Conservation (phyloP, 768 basidiomycete genomes). For the Crassisporium funariophilum region DNA sequence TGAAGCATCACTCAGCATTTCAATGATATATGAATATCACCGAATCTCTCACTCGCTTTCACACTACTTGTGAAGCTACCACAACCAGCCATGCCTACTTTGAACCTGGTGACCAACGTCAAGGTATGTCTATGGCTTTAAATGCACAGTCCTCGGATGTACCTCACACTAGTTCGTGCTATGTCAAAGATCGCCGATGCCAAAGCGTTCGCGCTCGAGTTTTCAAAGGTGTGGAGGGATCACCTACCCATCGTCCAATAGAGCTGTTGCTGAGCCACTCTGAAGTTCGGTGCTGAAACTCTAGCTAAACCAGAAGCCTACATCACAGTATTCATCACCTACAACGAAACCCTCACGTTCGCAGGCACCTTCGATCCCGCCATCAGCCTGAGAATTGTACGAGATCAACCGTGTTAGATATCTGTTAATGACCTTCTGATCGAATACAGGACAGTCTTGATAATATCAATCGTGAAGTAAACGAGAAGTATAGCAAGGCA, state of each 20-base stretch:
- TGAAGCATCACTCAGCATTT: no score
- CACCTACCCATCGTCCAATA: not conserved
- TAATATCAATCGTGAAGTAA: constrained; percentile 49
- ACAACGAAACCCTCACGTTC: constrained; percentile 64
- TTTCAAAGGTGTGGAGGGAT: constrained; percentile 50
- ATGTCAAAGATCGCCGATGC: constrained; percentile 34
- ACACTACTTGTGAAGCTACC: no score
- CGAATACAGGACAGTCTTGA: constrained; percentile 53
- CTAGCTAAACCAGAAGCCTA: constrained; percentile 56
- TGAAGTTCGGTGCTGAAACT: constrained; percentile 52
- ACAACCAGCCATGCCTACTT: constrained; percentile 47
- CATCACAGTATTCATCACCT: constrained; percentile 54
- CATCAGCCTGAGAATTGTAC: constrained; percentile 57
- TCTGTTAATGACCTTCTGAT: not conserved
- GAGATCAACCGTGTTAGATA: constrained; percentile 21
- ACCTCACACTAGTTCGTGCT: not conserved
- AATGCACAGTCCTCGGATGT: not conserved
- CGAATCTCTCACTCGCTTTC: no score
- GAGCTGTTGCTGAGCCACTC: not conserved
- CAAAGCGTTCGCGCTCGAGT: constrained; percentile 48
- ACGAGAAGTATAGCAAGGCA: constrained; percentile 55
- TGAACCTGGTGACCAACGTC: constrained; percentile 46
- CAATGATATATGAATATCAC: no score
- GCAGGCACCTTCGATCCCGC: constrained; percentile 68
- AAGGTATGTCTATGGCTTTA: constrained; percentile 31